phyloP scores from a whole-genome alignment of 2,329 filamentous ascomycete species.

The Fusarium secorum region DNA sequence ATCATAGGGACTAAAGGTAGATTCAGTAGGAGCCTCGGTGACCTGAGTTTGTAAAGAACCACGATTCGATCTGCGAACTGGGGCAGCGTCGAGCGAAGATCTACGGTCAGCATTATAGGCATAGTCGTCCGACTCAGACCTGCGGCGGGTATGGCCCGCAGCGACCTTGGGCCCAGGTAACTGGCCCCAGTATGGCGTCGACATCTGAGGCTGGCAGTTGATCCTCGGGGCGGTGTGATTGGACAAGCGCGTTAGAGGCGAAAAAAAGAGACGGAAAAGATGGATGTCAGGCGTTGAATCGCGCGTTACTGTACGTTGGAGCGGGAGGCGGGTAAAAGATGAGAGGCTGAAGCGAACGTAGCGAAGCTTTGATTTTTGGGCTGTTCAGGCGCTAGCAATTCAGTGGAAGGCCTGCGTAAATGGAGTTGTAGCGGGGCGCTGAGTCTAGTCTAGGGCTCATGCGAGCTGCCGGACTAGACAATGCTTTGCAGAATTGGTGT shows the following conservation, averaged over 20 bases:
- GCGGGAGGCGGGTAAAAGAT: conserved; percentile 34
- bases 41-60: conserved; percentile 63
- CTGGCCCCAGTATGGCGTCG: conserved; percentile 66
- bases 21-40: conserved; percentile 64
- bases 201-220: conserved; percentile 49
- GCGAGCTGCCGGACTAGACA: conserved; percentile 47
- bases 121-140: conserved; percentile 44
- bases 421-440: conserved; percentile 35
- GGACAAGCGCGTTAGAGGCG: conserved; percentile 28
- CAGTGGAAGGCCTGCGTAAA: conserved; percentile 5
- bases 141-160: conserved; percentile 48
- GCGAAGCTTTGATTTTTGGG: conserved; percentile 17
- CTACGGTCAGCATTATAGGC: conserved; percentile 45
- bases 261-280: conserved; percentile 12
- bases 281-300: conserved; percentile 24
- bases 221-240: conserved; percentile 38
- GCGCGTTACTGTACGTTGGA: conserved; percentile 12
- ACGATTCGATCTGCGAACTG: conserved; percentile 57
- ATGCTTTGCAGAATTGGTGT: conserved; percentile 50
- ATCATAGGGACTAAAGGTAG: conserved; percentile 64
- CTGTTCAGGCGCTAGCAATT: conserved; percentile 31
- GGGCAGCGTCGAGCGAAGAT: conserved; percentile 48
- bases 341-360: conserved; percentile 26
- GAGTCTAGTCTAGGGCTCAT: conserved; percentile 37
- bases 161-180: conserved; percentile 59